Base-by-base conservation (phyloP, 108 stramenopile species). In the Skeletonema marinoi region DNA sequence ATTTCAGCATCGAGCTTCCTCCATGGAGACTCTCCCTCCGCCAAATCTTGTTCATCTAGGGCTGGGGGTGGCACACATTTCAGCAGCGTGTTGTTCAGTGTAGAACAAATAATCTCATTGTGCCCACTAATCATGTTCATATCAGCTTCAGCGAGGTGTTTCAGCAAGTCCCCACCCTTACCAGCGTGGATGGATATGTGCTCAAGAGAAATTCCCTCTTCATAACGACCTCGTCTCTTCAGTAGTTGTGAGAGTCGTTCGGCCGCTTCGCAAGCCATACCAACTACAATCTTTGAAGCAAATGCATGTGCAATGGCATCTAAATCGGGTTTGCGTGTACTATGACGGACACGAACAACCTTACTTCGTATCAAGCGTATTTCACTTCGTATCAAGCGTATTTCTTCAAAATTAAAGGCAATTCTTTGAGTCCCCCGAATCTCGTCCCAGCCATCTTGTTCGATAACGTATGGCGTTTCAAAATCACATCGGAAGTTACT, bases 151-250 rank as follows among this genome's bases (percentile, higher is more conserved):
- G 38, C 16, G 30, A 63, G 62, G n/a, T 39, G 32, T 17, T 36
- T 16, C 16, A 63, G 30, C 29, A 63, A 31, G 32, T 63, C 62
- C 2, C 62, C 33, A 6, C 62, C 39, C n/a, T 63, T 33, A 13
- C 32, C 32, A 63, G n/a, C 19, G n/a, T 17, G 11, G 19, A 36
- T 36, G 62, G 19, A 63, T 6, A 63, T 63, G 8, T 63, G 62
- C n/a, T 63, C 62, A 36, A 39, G 62, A 16, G 62, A 63, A 39
- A 63, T 63, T 33, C 62, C 62, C 62, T 63, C 29, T 6, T 63
- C 62, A 17, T 9, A 8, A 6, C 16, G n/a, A 6, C 39, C 6
- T 8, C n/a, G 62, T 19, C 3, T 51, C 62, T 33, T 4, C 6
- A 63, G 39, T 4, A 63, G 62, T 17, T 33, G 62, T 17, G 32